phyloP scores from a whole-genome alignment of 78 protist species.

The Tieghemostelium lacteum region DNA sequence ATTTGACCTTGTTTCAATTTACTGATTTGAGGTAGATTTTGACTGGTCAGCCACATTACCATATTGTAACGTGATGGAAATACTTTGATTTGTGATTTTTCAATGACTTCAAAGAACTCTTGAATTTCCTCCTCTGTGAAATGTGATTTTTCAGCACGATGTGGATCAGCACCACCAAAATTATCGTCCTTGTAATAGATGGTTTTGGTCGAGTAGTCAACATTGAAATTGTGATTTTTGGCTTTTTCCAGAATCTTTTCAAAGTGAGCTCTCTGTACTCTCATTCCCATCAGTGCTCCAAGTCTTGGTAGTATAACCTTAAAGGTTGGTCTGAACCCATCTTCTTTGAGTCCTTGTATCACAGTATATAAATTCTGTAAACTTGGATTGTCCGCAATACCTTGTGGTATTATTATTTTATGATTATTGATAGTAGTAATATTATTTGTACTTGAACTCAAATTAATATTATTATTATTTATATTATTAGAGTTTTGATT shows the following conservation, averaged over 20 bases:
- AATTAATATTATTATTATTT: no score
- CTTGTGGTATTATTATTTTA: slow-evolving; percentile 3
- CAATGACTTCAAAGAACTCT: slow-evolving; percentile 35
- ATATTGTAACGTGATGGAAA: slow-evolving; percentile 61
- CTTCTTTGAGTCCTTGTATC: slow-evolving; percentile 65
- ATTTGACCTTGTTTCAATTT: slow-evolving; percentile 71
- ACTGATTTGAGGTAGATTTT: slow-evolving; percentile 38
- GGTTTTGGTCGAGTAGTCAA: slow-evolving; percentile 64
- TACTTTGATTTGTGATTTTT: slow-evolving; percentile 47
- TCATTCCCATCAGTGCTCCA: slow-evolving; percentile 47
- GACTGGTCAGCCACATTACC: slow-evolving; percentile 56
- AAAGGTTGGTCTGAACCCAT: slow-evolving; percentile 70
- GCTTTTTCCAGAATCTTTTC: slow-evolving; percentile 75
- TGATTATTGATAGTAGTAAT: not conserved
- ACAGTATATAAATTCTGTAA: slow-evolving; percentile 36
- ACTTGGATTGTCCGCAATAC: slow-evolving; percentile 10
- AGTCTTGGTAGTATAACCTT: slow-evolving; percentile 70
- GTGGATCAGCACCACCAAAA: slow-evolving; percentile 76
- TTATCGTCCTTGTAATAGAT: slow-evolving; percentile 66
- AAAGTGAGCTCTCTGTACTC: slow-evolving; percentile 59
- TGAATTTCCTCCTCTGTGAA: slow-evolving; percentile 22
- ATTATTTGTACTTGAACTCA: not conserved
- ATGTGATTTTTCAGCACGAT: slow-evolving; percentile 48
- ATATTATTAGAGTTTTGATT: no score
- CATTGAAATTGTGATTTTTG: slow-evolving; percentile 46